Conservation (phyloP, 2,329 filamentous ascomycete species). For the Elsinoe perseae region DNA sequence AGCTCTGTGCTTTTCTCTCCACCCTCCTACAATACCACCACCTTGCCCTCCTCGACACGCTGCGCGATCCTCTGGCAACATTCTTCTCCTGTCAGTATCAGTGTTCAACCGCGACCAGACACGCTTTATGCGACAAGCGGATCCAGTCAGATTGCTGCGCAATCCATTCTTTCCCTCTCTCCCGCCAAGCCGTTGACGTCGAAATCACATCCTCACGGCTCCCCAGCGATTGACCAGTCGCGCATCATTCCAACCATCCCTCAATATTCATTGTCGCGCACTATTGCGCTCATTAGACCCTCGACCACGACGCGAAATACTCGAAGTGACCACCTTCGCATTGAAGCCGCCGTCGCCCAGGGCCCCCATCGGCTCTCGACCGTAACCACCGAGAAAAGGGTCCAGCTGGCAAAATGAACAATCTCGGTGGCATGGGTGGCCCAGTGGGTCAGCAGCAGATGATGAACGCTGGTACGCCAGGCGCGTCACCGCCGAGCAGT, state of each 20-base stretch:
- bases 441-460: conserved; percentile 56
- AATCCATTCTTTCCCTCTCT: neutral
- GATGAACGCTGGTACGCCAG: conserved; percentile 19
- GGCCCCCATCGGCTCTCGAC: conserved; percentile 18
- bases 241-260: neutral
- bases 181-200: conserved; percentile 11
- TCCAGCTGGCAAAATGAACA: conserved; percentile 58
- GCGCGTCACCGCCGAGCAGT: conserved; percentile 24
- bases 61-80: neutral
- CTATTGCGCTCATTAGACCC: neutral
- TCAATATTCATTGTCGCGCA: neutral
- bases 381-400: conserved; percentile 36
- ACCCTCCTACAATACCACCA: neutral
- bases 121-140: neutral
- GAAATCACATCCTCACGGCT: neutral
- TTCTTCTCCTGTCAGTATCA: neutral
- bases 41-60: conserved; percentile 1
- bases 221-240: conserved; percentile 4
- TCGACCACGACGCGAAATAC: conserved; percentile 9
- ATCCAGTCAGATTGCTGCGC: conserved; percentile 12
- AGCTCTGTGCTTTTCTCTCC: conserved; percentile 12
- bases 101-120: neutral
- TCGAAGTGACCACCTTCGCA: conserved; percentile 10
- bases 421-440: conserved; percentile 58
- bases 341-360: neutral